Conservation (phyloP, 2,329 filamentous ascomycete species). For the Colletotrichum tanaceti region DNA sequence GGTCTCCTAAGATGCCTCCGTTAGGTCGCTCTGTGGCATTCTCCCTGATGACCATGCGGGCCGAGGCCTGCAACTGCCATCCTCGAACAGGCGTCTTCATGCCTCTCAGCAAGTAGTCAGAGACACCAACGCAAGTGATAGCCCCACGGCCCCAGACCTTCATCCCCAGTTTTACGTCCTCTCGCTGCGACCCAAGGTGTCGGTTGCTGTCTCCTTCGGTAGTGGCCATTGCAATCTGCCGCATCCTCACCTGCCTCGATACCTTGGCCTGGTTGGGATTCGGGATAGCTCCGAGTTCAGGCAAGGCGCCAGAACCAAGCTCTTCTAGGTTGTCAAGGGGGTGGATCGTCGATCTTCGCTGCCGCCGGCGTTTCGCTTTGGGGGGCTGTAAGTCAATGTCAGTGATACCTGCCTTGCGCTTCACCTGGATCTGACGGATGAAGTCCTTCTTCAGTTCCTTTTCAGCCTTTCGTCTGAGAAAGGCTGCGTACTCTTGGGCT, state of each 20-base stretch:
- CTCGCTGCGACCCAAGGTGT: not conserved
- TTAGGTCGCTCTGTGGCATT: conserved; percentile 48
- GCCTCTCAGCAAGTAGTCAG: conserved; percentile 1
- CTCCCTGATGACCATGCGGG: conserved; percentile 67
- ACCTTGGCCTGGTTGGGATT: not conserved
- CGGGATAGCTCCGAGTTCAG: conserved; percentile 1
- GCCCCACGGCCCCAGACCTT: not conserved
- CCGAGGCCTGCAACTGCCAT: conserved; percentile 41
- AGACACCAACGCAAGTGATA: not conserved
- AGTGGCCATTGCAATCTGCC: not conserved
- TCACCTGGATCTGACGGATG: not conserved
- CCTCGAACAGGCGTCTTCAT: not conserved
- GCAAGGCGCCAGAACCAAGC: too few species aligned
- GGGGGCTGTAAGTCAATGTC: not conserved
- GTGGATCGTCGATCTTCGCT: not conserved
- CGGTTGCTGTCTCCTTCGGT: not conserved
- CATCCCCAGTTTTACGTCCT: not conserved
- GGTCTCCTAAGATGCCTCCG: conserved; percentile 70
- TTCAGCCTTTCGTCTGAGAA: not conserved
- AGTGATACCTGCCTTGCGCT: not conserved
- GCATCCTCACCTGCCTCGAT: not conserved
- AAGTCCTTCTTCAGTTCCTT: not conserved
- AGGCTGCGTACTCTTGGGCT: not conserved
- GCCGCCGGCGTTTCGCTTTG: not conserved
- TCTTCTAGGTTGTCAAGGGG: not conserved